Base-by-base conservation (phyloP, 805 yeast species). In the Isabelozyma pseudorhagii region DNA sequence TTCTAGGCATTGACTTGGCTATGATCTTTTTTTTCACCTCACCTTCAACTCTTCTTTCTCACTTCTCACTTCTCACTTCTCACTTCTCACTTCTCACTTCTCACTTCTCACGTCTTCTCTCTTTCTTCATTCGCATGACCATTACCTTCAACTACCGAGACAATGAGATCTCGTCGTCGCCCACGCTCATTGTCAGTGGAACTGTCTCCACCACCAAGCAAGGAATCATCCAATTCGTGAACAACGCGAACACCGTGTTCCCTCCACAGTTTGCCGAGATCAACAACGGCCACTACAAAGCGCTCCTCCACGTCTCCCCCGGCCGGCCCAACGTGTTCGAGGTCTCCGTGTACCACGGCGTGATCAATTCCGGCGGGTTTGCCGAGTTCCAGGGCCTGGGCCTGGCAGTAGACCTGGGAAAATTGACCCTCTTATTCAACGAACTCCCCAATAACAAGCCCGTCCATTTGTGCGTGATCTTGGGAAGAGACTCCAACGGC, bases 191-290 rank as follows among this genome's bases (percentile, higher is more conserved):
- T 5, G 61, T 74, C 3, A 59, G 66, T 15, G 78, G 78, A 0
- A 41, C 49, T 3, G 61, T 68, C 3, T 50, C 60, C 5, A 42
- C 55, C 1, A 47, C 46, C 8, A 10, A 54, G 8, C 50, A 47
- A 4, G 78, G 78, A 0, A 51, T 67, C 3, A 53, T 74, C 13
- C 61, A 64, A 29, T 66, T 74, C 48, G 53, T 61, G 31, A 69
- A 72, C 47, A 69, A 71, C 54, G 53, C 56, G 9, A 66, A 66
- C 50, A 48, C 54, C 29, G 74, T 71, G 46, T 85, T 83, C 52
- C 96, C 97, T 0, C 80, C 89, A 0, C 85, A 82, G 57, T 73
- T 76, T 47, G 87, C 77, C 58, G 96, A 92, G 51, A 81, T 91
- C 6, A 81, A 83, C 47, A 69, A 79, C 17, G 84, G 86, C 1